These are phyloP conservation scores for Melampsora allii-populina DNA, from an alignment of 1,284 basidiomycete genomes.

Conservation along the genomic window DNA sequence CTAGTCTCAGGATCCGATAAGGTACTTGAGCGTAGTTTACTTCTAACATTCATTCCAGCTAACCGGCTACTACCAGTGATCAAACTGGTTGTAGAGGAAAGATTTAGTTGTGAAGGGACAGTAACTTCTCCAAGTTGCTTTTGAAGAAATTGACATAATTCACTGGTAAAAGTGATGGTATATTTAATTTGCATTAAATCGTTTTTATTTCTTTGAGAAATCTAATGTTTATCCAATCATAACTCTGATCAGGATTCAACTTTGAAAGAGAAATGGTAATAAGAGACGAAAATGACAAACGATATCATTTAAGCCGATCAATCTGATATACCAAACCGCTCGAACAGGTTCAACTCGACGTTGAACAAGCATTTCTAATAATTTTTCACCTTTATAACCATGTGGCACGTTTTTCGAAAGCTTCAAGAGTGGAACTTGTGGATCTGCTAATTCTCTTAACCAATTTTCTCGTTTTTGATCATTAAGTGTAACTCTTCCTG, in stretches of 20 bases:
- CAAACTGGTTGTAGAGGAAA: constrained; percentile 53
- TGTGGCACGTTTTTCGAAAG: constrained; percentile 87
- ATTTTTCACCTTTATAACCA: constrained; percentile 83
- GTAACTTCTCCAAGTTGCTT: constrained; percentile 82
- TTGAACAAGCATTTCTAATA: constrained; percentile 79
- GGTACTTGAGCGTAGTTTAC: constrained; percentile 69
- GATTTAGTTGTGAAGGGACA: constrained; percentile 70
- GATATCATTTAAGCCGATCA: constrained; percentile 92
- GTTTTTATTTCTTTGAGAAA: constrained; percentile 40
- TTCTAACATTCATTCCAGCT: constrained; percentile 61
- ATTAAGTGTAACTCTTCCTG: constrained; percentile 73
- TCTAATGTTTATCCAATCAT: constrained; percentile 12
- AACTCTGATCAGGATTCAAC: background rate
- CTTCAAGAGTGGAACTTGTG: constrained; percentile 78
- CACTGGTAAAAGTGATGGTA: constrained; percentile 24
- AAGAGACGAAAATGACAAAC: constrained; percentile 56
- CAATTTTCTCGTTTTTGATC: constrained; percentile 82
- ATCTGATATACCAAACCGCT: constrained; percentile 92
- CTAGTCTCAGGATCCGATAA: constrained; percentile 66
- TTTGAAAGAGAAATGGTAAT: background rate
- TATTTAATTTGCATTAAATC: constrained; percentile 42
- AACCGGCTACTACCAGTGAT: constrained; percentile 15
- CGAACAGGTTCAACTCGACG: constrained; percentile 77
- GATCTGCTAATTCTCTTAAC: constrained; percentile 86
- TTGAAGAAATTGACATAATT: constrained; percentile 62